Evolutionary conservation across 495 filamentous ascomycete species (phyloP).

Genomic region (Neurospora pannonica): DNA sequence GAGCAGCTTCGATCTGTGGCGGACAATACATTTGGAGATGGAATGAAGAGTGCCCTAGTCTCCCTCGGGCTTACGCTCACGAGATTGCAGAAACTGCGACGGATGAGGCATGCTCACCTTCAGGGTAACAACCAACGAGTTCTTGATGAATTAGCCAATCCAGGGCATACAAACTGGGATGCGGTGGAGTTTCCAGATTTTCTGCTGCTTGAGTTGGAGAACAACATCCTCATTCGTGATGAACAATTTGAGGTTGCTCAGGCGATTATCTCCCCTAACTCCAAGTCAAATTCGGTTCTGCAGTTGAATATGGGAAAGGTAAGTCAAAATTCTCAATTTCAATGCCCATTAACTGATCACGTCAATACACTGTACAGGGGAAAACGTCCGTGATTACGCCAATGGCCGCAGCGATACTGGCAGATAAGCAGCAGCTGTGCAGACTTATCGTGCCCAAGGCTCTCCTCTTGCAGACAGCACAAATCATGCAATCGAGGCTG

Average conservation of each 20-base stretch:
- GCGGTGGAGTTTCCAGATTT: constrained; percentile 39
- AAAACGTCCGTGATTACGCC: not conserved
- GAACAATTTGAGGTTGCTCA: constrained; percentile 45
- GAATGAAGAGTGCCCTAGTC: constrained; percentile 38
- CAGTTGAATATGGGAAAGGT: not conserved
- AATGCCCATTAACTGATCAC: not conserved
- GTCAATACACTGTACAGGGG: not conserved
- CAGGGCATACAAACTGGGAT: constrained; percentile 44
- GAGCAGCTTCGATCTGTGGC: constrained; percentile 39
- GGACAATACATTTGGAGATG: constrained; percentile 18
- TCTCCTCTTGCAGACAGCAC: constrained; percentile 37
- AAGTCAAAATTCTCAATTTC: not conserved
- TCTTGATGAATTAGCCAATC: constrained; percentile 31
- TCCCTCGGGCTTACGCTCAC: constrained; percentile 34
- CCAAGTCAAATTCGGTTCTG: constrained; percentile 36
- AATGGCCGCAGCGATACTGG: constrained; percentile 18
- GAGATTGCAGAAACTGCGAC: constrained; percentile 32
- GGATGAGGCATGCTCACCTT: constrained; percentile 7
- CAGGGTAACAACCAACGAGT: constrained; percentile 5
- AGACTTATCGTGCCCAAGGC: not conserved
- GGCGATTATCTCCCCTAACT: constrained; percentile 39
- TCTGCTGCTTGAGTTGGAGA: constrained; percentile 50
- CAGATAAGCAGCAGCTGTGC: constrained; percentile 25
- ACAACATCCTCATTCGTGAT: constrained; percentile 40
- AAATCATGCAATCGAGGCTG: constrained; percentile 16